Base-by-base conservation (phyloP, 805 yeast genomes). In the Yamadazyma takamatsuzukensis region DNA sequence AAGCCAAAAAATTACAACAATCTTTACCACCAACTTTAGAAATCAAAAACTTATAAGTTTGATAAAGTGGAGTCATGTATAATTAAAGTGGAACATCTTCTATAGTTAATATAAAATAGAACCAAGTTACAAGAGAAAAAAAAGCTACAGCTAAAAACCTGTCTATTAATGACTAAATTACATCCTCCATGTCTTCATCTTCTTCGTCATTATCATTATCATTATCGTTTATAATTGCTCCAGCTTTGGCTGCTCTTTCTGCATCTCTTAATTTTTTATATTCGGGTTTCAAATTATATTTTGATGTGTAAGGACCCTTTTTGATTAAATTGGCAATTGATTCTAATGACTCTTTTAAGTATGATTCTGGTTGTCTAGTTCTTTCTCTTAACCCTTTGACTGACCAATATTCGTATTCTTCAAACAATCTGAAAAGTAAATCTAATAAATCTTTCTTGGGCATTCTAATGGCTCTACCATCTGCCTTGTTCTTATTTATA, bases 1-100 rank as follows among this genome's bases (percentile, higher is more conserved):
- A 88, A 80, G 97, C 97, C 61, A 80, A 85, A 83, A 93, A 93
- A 79, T 80, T 93, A 74, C 81, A 85, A 64, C 96, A 89, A 78
- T 84, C 97, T 61, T 78, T 93, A 61, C 97, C 97, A 70, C 95
- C 98, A 68, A 78, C 84, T 59, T 78, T 84, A 70, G 76, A 79
- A 67, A 81, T 82, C 65, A 77, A 68, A 51, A 56, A 52, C 53
- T 61, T 64, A 57, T 66, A 65, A 64, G 51, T 49, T 34, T 39
- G 35, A 32, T 32, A 26, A 17, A 30, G 23, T 8, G 5, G 15
- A 18, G 7, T 14, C 28, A 13, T 25, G 45, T 38, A 41, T 31
- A 41, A 38, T 32, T 37, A 37, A 14, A n/a, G 6, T 18, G 10
- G 15, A 30, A 27, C 17, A 27, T 27, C 25, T 22, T 18, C 23